phyloP scores from a whole-genome alignment of 768 basidiomycete genomes.

The Boletales sp. region DNA sequence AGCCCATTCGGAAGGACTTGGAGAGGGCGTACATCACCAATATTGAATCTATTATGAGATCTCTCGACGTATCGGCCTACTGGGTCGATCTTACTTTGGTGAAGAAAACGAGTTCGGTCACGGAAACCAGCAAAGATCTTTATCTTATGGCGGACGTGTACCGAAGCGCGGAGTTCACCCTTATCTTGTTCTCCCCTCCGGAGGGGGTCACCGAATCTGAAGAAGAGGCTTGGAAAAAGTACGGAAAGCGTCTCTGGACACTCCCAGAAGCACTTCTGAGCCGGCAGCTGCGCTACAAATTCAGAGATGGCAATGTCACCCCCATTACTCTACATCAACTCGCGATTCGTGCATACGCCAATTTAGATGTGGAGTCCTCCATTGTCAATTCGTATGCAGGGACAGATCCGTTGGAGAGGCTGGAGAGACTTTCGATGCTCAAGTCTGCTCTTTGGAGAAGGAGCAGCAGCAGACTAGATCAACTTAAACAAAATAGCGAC shows the following conservation, averaged over 20 bases:
- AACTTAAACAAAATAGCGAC: neutral
- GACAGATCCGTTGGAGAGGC: slow-evolving; percentile 19
- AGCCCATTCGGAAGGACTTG: neutral
- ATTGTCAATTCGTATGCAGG: slow-evolving; percentile 19
- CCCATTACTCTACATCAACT: no score
- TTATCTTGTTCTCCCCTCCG: slow-evolving; percentile 15
- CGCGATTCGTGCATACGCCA: neutral
- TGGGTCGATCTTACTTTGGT: slow-evolving; percentile 18
- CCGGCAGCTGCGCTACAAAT: slow-evolving; percentile 15
- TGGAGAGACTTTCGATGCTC: slow-evolving; percentile 20
- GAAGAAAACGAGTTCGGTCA: neutral
- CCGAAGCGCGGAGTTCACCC: slow-evolving; percentile 19
- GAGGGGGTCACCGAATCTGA: neutral
- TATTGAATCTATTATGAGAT: neutral
- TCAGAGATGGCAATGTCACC: neutral
- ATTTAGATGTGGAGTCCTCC: slow-evolving; percentile 14
- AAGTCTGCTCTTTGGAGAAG: slow-evolving; percentile 24
- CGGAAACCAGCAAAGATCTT: slow-evolving; percentile 15
- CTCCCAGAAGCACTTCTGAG: slow-evolving; percentile 22
- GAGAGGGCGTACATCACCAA: slow-evolving; percentile 1
- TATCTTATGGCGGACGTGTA: slow-evolving; percentile 25
- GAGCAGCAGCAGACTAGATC: neutral
- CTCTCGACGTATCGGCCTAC: slow-evolving; percentile 14
- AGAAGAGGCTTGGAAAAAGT: slow-evolving; percentile 9
- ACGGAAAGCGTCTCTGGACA: slow-evolving; percentile 24